Base-by-base conservation (phyloP, 2,329 filamentous ascomycete species). In the Leptographium lundbergii region DNA sequence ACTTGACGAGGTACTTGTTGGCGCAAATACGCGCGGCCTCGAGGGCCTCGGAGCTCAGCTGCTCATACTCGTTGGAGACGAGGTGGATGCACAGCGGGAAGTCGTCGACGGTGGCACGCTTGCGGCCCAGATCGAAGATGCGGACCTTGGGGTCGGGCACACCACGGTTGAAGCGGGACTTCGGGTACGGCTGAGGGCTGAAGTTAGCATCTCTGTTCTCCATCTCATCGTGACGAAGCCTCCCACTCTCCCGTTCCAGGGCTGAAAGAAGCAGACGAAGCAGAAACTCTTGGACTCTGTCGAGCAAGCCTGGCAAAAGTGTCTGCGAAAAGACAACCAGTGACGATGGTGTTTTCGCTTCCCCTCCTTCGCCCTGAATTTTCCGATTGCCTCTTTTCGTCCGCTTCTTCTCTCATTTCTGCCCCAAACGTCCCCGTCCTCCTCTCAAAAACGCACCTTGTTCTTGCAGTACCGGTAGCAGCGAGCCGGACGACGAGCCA, bases 401-500 rank as follows among this genome's bases (percentile, higher is more conserved):
- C 42, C 27, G 42, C 39, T 25, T 56, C 39, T n/a, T 56, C 55
- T 56, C 42, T 22, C 19, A 13, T 24, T 45, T 27, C 34, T 27
- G 24, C 39, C 24, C 52, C 36, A 24, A n/a, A 11, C 24, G 32
- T 32, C 6, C 29, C 24, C n/a, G 4, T 32, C 25, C 22, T 36
- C 22, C 61, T 60, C 57, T 58, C 34, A 34, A 60, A 56, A 65
- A 78, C 87, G 80, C 76, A 95, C 91, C 91, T 96, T 96, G 88
- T 97, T 99, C 90, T 99, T 99, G 91, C 94, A 99, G 89, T 99
- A 99, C 75, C 94, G 88, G 86, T 96, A 99, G 84, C 94, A 99
- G 84, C 94, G 89, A 75, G 94, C 94, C 75, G 94, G 94, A 88
- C 94, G 91, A 80, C 94, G 91, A 75, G 94, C 94, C 94, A 99